phyloP scores from a whole-genome alignment of 176 grass and related monocot genomes.

The bread wheat (Triticum aestivum) region IWGSC_CS_RefSeq_v2.1 NC_057802.1:411589882-411590381 shows the following conservation, averaged over 20 bases:
- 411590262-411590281: background rate
- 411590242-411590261: too few species aligned
- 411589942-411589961: background rate
- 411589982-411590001: slow-evolving; percentile 5
- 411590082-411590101: background rate
- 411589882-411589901: slow-evolving; percentile 2
- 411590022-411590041: background rate
- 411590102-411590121: background rate
- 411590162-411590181: background rate
- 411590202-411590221: too few species aligned
- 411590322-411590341: background rate
- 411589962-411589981: slow-evolving; percentile 27
- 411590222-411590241: background rate
- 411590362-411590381: too few species aligned
- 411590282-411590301: background rate
- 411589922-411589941: slow-evolving; percentile 90
- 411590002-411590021: background rate
- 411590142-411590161: background rate
- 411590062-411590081: background rate
- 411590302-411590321: background rate
- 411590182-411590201: background rate
- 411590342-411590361: too few species aligned
- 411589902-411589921: slow-evolving; percentile 52
- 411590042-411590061: background rate
- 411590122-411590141: background rate